phyloP scores from a whole-genome alignment of 768 basidiomycete genomes.

The Gautieria morchelliformis region DNA sequence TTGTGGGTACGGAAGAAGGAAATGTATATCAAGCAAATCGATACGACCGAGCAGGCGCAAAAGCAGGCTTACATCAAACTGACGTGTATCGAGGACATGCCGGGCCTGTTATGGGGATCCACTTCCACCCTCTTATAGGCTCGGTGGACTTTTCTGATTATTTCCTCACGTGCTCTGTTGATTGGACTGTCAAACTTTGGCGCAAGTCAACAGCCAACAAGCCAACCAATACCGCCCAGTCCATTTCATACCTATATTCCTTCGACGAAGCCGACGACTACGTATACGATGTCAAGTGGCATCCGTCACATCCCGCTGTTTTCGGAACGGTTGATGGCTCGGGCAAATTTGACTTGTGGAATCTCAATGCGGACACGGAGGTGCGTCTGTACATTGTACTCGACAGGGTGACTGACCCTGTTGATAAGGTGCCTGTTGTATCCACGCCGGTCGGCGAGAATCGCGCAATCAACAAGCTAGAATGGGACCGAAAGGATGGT shows the following conservation, averaged over 20 bases:
- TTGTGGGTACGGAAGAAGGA: slow-evolving; percentile 97
- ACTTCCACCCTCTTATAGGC: slow-evolving; percentile 90
- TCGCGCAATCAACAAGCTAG: slow-evolving; percentile 87
- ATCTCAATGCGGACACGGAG: slow-evolving; percentile 94
- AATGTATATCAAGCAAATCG: slow-evolving; percentile 95
- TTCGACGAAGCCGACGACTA: slow-evolving; percentile 99
- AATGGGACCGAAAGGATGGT: slow-evolving; percentile 93
- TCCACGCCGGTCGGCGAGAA: slow-evolving; percentile 72
- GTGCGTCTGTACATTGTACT: slow-evolving; percentile 34
- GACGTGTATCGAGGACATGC: slow-evolving; percentile 91
- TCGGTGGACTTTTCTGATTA: slow-evolving; percentile 93
- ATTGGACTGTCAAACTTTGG: slow-evolving; percentile 99
- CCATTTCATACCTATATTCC: slow-evolving; percentile 72
- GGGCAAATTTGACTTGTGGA: slow-evolving; percentile 96
- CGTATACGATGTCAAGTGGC: slow-evolving; percentile 98
- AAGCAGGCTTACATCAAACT: slow-evolving; percentile 88
- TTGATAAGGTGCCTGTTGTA: slow-evolving; percentile 74
- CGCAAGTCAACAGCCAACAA: slow-evolving; percentile 72
- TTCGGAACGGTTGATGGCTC: slow-evolving; percentile 93
- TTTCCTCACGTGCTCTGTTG: slow-evolving; percentile 86
- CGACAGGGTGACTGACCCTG: neutral
- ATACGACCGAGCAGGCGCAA: slow-evolving; percentile 92
- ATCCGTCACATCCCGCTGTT: slow-evolving; percentile 87
- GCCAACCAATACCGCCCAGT: slow-evolving; percentile 42
- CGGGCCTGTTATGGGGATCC: slow-evolving; percentile 87